Base-by-base conservation (phyloP, 805 yeast genomes). In the Candida silvicultrix region DNA sequence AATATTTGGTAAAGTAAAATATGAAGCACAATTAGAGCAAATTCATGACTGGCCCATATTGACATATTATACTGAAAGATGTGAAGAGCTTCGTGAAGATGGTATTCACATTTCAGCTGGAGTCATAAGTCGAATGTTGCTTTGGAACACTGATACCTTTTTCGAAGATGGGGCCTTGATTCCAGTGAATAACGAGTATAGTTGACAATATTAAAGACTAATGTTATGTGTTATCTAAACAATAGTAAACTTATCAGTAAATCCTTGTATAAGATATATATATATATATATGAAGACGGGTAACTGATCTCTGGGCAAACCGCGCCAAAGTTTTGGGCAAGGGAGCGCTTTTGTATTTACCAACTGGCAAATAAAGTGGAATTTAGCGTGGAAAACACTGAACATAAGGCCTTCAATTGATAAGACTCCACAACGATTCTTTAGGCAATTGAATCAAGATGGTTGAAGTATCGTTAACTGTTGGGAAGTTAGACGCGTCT, bases 401-500 rank as follows among this genome's bases (percentile, higher is more conserved):
- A 9, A 23, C 5, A 23, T 23, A 6, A 9, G 5, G 25, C 25
- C 5, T 6, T 6, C 25, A 9, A 23, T 9, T 23, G 25, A 36
- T 3, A 20, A 23, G 5, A 20, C 16, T 18, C 25, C 4, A 21
- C 16, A 19, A 20, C n/a, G 16, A 25, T 9, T 10, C 40, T 4
- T 22, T n/a, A 5, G 16, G 2, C 5, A 14, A 12, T 4, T 20
- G 3, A 15, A 18, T 37, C 18, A 32, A 45, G 45, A 84, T 85
- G 88, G 95, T 89, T 29, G 94, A 89, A 66, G 97, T 90, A 11
- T 84, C 95, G 38, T 75, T 92, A 35, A 90, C 97, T 0, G 97
- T 94, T 19, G 99, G 98, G 42, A 90, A 90, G 68, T 74, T 92
- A 40, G 99, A 94, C 63, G 96, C 97, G 12, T 89, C 97, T 2